Evolutionary conservation across 148 eudicot genomes (phyloP), one percentile per base, ranked within the genome.

Genomic region (Talinum fruticosum): DNA sequence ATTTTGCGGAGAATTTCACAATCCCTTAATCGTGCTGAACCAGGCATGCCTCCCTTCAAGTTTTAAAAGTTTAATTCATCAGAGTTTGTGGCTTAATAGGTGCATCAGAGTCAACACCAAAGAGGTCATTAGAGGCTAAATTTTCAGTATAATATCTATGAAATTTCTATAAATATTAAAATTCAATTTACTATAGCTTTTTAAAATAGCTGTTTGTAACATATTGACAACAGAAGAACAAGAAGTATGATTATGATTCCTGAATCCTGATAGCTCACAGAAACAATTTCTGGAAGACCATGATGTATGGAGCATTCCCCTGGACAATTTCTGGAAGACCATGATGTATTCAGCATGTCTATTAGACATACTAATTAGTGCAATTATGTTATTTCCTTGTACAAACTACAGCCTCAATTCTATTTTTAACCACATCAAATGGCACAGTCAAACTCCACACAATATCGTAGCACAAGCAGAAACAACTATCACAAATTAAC

Each of bases 31-130:
- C 97, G 92, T 62, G 87, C 89, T 19, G 99, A 88, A 78, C 99
- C 99, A 47, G 99, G 99, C 99, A 96, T 96, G 73, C 99, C 99
- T 76, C 99, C 97, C 99, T 95, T 66, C 66, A 87, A 59, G 1
- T 66, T 59, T 61, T 70, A 37, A 32, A 10, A 57, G 38, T 41
- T 24, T 73, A 69, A 72, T 57, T 74, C 21, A 47, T 82, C 8
- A 21, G 49, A 76, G 66, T 34, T 13, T n/a, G 6, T 28, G 68
- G 30, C 74, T 29, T 30, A 24, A 35, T 23, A 45, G 66, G 38
- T 19, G 28, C 15, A 15, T 53, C 54, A 41, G 68, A 73, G 51
- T 47, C 69, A 29, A 70, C 35, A 30, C 29, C 26, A 36, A 69
- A 37, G 71, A 34, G 14, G 15, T 36, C 45, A 35, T 21, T 41